Evolutionary conservation across 805 yeast genomes (phyloP), one percentile per base, ranked within the genome.

Genomic region (Candida vartiovaarae): DNA sequence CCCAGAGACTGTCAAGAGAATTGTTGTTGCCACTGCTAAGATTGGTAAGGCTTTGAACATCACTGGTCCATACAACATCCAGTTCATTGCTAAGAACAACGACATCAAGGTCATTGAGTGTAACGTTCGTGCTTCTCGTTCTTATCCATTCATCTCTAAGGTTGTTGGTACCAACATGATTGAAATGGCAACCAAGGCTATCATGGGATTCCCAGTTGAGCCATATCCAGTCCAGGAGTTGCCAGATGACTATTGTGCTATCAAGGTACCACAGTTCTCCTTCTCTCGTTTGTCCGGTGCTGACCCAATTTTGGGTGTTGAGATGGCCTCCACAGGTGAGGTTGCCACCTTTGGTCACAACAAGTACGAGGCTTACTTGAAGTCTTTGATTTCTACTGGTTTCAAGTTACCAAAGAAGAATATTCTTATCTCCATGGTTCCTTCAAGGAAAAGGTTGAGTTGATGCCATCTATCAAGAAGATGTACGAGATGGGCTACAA

Each of bases 251-350:
- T 91, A 89, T 69, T 95, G 93, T 64, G 96, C 96, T 48, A 80
- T 89, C 49, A 91, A 91, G 73, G 97, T 90, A 46, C 98, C 98
- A 9, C 98, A 91, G 68, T 91, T 91, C 70, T 90, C 97, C 6
- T 91, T 93, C 81, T 84, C 97, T 29, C 82, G 98, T 66, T 76
- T 91, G 54, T 86, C 96, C 39, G 98, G 98, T 56, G 98, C 98
- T 44, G 98, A 91, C 65, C 98, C 98, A 42, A 89, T 91, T 49
- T 74, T 91, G 53, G 98, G 98, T 71, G 98, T 91, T 52, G 98
- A 91, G 70, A 91, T 91, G 98, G 96, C 98, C 20, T 91, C 97
- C 29, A 91, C 98, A 49, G 98, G 98, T 75, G 98, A 89, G 67
- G 97, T 90, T 61, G 99, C 99, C 40, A 79, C 95, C 51, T 91